These are phyloP conservation scores for Opeltia flavorubescens DNA, from an alignment of 495 filamentous ascomycete species.

Conservation along the genomic window DNA sequence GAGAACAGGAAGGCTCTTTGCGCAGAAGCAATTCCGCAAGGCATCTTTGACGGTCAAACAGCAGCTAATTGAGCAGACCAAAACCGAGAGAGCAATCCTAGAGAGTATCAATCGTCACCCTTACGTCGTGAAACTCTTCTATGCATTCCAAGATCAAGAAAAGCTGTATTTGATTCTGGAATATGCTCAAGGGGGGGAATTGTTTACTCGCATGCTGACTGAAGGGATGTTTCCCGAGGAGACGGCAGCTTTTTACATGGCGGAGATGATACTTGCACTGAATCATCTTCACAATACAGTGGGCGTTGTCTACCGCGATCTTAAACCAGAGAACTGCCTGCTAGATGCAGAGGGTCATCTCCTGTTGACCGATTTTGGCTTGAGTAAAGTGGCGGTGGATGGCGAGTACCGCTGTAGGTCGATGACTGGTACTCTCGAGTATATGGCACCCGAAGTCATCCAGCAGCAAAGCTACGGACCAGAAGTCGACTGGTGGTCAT, in stretches of 20 bases:
- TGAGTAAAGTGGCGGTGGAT: slow-evolving; percentile 86
- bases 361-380: slow-evolving; percentile 89
- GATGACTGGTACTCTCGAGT: slow-evolving; percentile 84
- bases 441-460: slow-evolving; percentile 97
- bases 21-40: slow-evolving; percentile 97
- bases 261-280: slow-evolving; percentile 86
- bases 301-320: slow-evolving; percentile 88
- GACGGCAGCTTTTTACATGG: slow-evolving; percentile 91
- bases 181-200: slow-evolving; percentile 93
- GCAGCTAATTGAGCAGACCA: slow-evolving; percentile 87
- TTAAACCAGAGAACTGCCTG: slow-evolving; percentile 97
- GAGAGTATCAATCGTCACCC: slow-evolving; percentile 93
- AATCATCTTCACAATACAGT: slow-evolving; percentile 83
- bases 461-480: slow-evolving; percentile 74
- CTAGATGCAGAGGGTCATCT: slow-evolving; percentile 84
- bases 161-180: slow-evolving; percentile 96
- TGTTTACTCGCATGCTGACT: slow-evolving; percentile 78
- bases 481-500: slow-evolving; percentile 96
- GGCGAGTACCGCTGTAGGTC: slow-evolving; percentile 69
- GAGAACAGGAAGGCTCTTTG: slow-evolving; percentile 75
- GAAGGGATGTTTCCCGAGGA: slow-evolving; percentile 87
- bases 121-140: slow-evolving; percentile 94
- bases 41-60: slow-evolving; percentile 86
- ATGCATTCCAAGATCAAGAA: slow-evolving; percentile 95
- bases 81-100: slow-evolving; percentile 85